Base-by-base conservation (phyloP, 2,329 filamentous ascomycete species). In the Sporothrix globosa region DNA sequence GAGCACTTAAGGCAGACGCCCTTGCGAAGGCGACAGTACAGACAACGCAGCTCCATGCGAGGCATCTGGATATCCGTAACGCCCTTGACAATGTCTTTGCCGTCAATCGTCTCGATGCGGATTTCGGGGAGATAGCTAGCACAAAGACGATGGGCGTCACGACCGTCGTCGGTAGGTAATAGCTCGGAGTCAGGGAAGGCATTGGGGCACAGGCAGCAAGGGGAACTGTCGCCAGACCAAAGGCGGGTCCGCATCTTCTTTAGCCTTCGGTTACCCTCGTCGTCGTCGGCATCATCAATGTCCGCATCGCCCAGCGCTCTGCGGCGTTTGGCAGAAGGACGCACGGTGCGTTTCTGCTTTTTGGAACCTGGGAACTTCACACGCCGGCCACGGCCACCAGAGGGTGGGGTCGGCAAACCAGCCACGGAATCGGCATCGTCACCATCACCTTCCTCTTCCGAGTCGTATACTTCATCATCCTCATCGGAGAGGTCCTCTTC, bases 1-100 rank as follows among this genome's bases (percentile, higher is more conserved):
- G 93, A 96, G 80, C 96, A 99, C 79, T 98, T 95, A 82, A 99
- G 96, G 81, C 95, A 97, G 19, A 93, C 93, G n/a, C 96, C 96
- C 70, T 91, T 92, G 80, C 96, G 96, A 44, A 93, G 96, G 46
- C 94, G 92, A 78, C 96, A 99, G 81, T 92, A 97, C 73, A 97
- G 89, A 79, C 96, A 99, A 80, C 97, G 97, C 75, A 98, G 89
- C 34, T 96, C 93, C 75, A 97, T 83, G 24, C 95, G 91, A 70
- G 92, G 92, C 79, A 96, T 95, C 77, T 92, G 90, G 74, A 98
- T 93, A 72, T 88, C 88, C n/a, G 87, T 86, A 67, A 93, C 87
- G 74, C 96, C 95, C 74, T 87, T 91, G 30, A 97, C 87, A 11
- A 88, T 86, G 72, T 97, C 93, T 65, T 86, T 83, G 41, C 87